phyloP scores from a whole-genome alignment of 495 filamentous ascomycete genomes.

The Aspergillus kassunensis region DNA sequence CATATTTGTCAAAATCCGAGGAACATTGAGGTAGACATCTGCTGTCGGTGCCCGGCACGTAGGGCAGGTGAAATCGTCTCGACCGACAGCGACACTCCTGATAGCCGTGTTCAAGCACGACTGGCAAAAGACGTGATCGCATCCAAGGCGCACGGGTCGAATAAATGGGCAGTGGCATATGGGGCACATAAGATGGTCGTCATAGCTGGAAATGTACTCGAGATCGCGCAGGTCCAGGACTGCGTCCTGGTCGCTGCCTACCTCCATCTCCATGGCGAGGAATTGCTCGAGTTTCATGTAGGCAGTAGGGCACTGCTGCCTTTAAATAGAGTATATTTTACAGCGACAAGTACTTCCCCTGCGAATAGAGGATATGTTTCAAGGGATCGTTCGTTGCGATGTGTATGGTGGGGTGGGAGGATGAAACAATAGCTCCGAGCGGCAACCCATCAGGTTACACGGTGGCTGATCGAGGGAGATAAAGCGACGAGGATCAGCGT shows the following conservation, averaged over 20 bases:
- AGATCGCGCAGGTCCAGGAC: slow-evolving; percentile 63
- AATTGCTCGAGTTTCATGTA: slow-evolving; percentile 35
- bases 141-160: slow-evolving; percentile 65
- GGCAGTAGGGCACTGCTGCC: background rate
- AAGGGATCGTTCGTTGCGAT: slow-evolving; percentile 15
- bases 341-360: background rate
- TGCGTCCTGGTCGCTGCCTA: slow-evolving; percentile 25
- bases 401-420: slow-evolving; percentile 14
- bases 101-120: slow-evolving; percentile 63
- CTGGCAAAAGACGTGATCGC: slow-evolving; percentile 74
- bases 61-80: slow-evolving; percentile 43
- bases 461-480: slow-evolving; percentile 9
- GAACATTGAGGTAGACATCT: slow-evolving; percentile 38
- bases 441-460: slow-evolving; percentile 23
- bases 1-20: slow-evolving; percentile 58
- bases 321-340: background rate
- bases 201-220: slow-evolving; percentile 64
- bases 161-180: slow-evolving; percentile 78
- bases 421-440: slow-evolving; percentile 24
- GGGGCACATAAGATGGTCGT: slow-evolving; percentile 76
- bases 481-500: background rate
- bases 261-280: slow-evolving; percentile 36
- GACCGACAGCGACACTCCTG: slow-evolving; percentile 36
- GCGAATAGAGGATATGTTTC: slow-evolving; percentile 5
- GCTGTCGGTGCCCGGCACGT: slow-evolving; percentile 41